Evolutionary conservation across 257 asterid genomes (phyloP).

Genomic region (Lycium barbarum): DNA sequence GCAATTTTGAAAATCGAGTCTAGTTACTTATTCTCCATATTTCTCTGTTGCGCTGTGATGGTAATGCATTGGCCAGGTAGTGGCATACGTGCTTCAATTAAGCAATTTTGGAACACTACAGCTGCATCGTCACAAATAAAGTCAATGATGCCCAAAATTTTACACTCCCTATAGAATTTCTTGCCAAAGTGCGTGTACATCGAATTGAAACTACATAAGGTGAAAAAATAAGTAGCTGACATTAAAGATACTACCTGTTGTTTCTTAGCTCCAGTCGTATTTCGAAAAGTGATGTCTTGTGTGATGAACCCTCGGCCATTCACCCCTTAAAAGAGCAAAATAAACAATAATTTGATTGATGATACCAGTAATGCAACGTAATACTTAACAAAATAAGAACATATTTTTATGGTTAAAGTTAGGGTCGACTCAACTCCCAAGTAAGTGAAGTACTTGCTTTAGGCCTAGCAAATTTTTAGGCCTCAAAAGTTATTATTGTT

Average conservation of each 20-base stretch:
- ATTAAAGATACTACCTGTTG: not conserved
- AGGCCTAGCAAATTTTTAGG: no score
- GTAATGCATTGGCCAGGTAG: not conserved
- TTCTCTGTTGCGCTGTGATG: conserved; percentile 33
- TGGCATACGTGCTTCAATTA: not conserved
- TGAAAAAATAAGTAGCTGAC: no score
- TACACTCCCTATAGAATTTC: conserved; percentile 30
- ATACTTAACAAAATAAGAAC: no score
- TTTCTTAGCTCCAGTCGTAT: conserved; percentile 24
- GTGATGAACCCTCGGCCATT: conserved; percentile 9
- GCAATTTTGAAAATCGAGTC: conserved; percentile 8
- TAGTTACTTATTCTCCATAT: fast-evolving
- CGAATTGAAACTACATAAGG: conserved; percentile 19
- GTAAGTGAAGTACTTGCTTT: no score
- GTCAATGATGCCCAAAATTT: conserved; percentile 33
- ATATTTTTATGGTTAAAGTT: no score
- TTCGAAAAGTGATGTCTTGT: conserved; percentile 20
- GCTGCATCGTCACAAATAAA: conserved; percentile 30
- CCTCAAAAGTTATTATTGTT: no score
- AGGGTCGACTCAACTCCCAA: no score
- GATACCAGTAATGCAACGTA: no score
- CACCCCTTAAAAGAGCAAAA: no score
- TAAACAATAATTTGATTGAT: no score
- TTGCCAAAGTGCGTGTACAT: not conserved
- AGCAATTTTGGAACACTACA: conserved; percentile 25